These are phyloP conservation scores for Calonectria fujianensis DNA, from an alignment of 2,329 filamentous ascomycete species.

Conservation along the genomic window DNA sequence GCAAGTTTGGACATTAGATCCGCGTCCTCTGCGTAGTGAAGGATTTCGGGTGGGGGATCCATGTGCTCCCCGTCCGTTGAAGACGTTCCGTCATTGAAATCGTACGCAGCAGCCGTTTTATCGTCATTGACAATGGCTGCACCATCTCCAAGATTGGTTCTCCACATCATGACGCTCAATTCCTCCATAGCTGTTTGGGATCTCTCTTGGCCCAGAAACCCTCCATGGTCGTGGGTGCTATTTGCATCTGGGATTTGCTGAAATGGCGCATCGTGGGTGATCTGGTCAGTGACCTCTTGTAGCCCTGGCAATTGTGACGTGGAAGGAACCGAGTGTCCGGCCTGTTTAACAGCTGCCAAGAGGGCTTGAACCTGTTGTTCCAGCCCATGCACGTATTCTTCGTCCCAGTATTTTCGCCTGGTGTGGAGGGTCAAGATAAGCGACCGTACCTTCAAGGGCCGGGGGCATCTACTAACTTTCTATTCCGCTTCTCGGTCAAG, in stretches of 20 bases:
- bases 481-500: constrained; percentile 14
- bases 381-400: constrained; percentile 10
- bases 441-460: background rate
- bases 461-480: background rate
- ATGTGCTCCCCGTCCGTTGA: background rate
- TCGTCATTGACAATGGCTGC: constrained; percentile 17
- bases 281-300: too few species aligned
- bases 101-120: background rate
- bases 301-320: too few species aligned
- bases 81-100: background rate
- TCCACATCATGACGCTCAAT: constrained; percentile 21
- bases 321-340: background rate
- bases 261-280: background rate
- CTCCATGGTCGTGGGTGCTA: background rate
- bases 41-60: background rate
- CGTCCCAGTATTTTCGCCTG: constrained; percentile 19
- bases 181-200: constrained; percentile 15
- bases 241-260: background rate
- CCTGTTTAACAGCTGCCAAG: background rate
- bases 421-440: background rate
- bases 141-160: constrained; percentile 4
- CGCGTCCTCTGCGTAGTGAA: background rate
- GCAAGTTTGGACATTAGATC: background rate
- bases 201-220: background rate
- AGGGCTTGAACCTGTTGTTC: constrained; percentile 11